These are phyloP conservation scores for Gaeumannomyces tritici DNA, from an alignment of 2,329 filamentous ascomycete species.

Conservation along the genomic window DNA sequence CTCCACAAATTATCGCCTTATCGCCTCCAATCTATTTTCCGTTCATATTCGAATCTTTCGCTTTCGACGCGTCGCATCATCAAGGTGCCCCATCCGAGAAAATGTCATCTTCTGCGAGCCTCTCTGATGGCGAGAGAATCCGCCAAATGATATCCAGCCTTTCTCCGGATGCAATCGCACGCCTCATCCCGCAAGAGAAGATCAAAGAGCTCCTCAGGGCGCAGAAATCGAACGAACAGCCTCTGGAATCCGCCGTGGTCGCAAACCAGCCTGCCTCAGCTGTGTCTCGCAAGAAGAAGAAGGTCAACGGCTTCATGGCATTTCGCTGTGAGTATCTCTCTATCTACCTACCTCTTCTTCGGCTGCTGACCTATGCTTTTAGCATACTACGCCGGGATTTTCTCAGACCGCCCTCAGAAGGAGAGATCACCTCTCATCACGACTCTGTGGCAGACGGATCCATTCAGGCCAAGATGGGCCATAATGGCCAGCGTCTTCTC, in stretches of 20 bases:
- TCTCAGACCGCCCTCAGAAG: constrained; percentile 1
- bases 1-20: neutral
- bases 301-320: constrained; percentile 3
- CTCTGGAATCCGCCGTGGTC: neutral
- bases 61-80: too few relatives aligned
- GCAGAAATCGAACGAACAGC: neutral
- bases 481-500: constrained; percentile 1
- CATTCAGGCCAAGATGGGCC: constrained; percentile 1
- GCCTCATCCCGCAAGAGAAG: neutral
- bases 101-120: neutral
- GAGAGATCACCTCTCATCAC: constrained; percentile 2
- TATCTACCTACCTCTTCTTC: neutral
- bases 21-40: neutral
- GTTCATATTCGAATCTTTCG: too few relatives aligned
- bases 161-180: constrained; percentile 1
- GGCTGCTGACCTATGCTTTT: neutral
- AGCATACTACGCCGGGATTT: constrained; percentile 1
- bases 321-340: neutral
- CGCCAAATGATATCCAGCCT: neutral
- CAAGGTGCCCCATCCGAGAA: neutral
- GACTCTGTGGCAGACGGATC: neutral
- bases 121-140: neutral
- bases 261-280: neutral
- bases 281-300: neutral
- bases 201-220: neutral